phyloP scores from a whole-genome alignment of 1,139 yeast genomes.

The Debaryomyces nepalensis region DNA sequence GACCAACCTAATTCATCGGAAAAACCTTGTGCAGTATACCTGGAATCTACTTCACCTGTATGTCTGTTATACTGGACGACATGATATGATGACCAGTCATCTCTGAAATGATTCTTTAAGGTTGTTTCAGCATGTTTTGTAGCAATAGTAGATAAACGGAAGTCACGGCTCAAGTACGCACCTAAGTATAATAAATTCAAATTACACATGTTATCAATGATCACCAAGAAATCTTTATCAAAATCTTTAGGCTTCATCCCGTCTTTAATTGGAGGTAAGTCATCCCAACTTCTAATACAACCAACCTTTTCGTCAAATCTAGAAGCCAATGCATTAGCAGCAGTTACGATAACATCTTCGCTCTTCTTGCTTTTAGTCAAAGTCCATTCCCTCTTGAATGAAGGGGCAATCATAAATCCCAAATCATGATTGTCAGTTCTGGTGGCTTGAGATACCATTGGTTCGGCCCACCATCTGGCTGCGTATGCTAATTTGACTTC shows the following conservation, averaged over 20 bases:
- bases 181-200: constrained; percentile 30
- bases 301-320: constrained; percentile 27
- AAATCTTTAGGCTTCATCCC: constrained; percentile 19
- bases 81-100: constrained; percentile 29
- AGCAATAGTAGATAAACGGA: constrained; percentile 27
- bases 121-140: constrained; percentile 32
- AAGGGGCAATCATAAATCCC: constrained; percentile 29
- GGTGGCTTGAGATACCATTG: constrained; percentile 21
- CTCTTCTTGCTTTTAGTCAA: constrained; percentile 20
- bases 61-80: constrained; percentile 26
- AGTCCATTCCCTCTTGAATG: constrained; percentile 26
- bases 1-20: constrained; percentile 31
- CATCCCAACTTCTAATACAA: constrained; percentile 30
- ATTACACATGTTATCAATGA: constrained; percentile 36
- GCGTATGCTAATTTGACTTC: constrained; percentile 22
- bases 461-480: constrained; percentile 28
- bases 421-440: constrained; percentile 33
- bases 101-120: constrained; percentile 27
- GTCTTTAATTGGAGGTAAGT: constrained; percentile 12
- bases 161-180: constrained; percentile 28
- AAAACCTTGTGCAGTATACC: constrained; percentile 31
- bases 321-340: constrained; percentile 28
- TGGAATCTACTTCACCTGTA: constrained; percentile 24
- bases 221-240: constrained; percentile 27
- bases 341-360: constrained; percentile 23